Evolutionary conservation across 176 grass and related monocot species (phyloP), one percentile per base, ranked within the genome.

Genomic region (Luzula sylvatica): DNA sequence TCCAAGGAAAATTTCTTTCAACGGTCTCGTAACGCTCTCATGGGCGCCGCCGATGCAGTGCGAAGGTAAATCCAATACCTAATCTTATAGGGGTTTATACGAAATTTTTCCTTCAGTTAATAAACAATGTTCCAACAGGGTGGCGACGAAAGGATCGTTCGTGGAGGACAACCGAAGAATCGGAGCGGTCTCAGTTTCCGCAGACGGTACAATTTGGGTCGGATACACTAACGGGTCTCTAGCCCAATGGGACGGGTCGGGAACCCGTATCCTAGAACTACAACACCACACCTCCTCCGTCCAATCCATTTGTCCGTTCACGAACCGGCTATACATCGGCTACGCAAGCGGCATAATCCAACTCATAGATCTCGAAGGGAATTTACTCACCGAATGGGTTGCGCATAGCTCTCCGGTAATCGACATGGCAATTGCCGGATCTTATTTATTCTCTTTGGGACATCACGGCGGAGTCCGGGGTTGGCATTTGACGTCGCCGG

Each of bases 391-490:
- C 41, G 85, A 73, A 71, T 98, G 92, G 92, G 76, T 80, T 56
- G 85, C 70, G 14, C 85, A 98, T 66, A 82, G 81, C 46, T 80
- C 67, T 52, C 84, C 92, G 61, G 81, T 98, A 27, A 90, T 90
- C 61, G 82, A 76, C 52, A 89, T 98, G 74, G 81, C 68, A 12
- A 74, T 90, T 13, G 63, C 68, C 28, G 75, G 78, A 55, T 76
- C 84, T 49, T 86, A 86, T 74, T 66, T 98, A 59, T 98, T 77
- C 44, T 89, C 92, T 5, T 32, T 98, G 27, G 85, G 77, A 9
- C 86, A 98, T 73, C 92, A 90, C n/a, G 92, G 85, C 21, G 92
- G 92, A 42, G 85, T 98, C 63, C 71, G 92, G 23, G 92, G 81
- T 52, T 98, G 92, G 92, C 73, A 71, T 11, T 18, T 98, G 41